Evolutionary conservation across 1,284 basidiomycete genomes (phyloP).

Genomic region (Rhodotorula mucilaginosa): DNA sequence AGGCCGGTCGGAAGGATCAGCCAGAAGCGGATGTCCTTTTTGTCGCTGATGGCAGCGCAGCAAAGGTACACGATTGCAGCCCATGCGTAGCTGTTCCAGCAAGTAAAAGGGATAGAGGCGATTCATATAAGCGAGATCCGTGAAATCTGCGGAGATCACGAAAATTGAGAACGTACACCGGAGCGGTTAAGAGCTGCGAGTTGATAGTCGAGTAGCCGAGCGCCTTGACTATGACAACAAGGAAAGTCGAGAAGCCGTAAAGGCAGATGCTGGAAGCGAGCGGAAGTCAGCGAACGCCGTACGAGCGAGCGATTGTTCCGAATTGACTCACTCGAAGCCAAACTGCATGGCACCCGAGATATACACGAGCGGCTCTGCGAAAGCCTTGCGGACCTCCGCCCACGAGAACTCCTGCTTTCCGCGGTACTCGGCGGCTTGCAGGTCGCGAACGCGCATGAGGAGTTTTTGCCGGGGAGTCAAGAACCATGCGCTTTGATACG

Average conservation of each 20-base stretch:
- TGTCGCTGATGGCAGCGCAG: slow-evolving; percentile 10
- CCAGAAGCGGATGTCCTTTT: slow-evolving; percentile 18
- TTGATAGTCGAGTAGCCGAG: slow-evolving; percentile 38
- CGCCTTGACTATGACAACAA: slow-evolving; percentile 42
- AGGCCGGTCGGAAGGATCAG: slow-evolving; percentile 8
- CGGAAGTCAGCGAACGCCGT: background rate
- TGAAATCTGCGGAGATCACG: background rate
- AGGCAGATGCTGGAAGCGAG: background rate
- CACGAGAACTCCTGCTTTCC: slow-evolving; percentile 41
- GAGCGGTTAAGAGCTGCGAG: slow-evolving; percentile 37
- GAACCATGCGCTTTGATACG: slow-evolving; percentile 34
- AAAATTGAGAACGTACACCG: slow-evolving; percentile 5
- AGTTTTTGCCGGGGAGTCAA: slow-evolving; percentile 40
- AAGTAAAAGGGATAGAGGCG: background rate
- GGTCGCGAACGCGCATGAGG: slow-evolving; percentile 30
- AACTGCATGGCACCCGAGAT: slow-evolving; percentile 41
- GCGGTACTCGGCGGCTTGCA: slow-evolving; percentile 41
- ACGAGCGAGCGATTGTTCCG: slow-evolving; percentile 11
- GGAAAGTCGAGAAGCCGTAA: slow-evolving; percentile 36
- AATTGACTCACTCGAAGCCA: slow-evolving; percentile 42
- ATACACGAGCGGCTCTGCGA: slow-evolving; percentile 18
- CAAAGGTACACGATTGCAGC: slow-evolving; percentile 21
- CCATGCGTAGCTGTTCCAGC: background rate
- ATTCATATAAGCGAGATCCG: too few species aligned
- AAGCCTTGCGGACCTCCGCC: slow-evolving; percentile 35